Percentiles rank a stretch among this genome's conserved stretches.
These are phyloP conservation scores for Periconia macrospinosa DNA, from an alignment of 2,329 filamentous ascomycete species.

Conservation along the genomic window DNA sequence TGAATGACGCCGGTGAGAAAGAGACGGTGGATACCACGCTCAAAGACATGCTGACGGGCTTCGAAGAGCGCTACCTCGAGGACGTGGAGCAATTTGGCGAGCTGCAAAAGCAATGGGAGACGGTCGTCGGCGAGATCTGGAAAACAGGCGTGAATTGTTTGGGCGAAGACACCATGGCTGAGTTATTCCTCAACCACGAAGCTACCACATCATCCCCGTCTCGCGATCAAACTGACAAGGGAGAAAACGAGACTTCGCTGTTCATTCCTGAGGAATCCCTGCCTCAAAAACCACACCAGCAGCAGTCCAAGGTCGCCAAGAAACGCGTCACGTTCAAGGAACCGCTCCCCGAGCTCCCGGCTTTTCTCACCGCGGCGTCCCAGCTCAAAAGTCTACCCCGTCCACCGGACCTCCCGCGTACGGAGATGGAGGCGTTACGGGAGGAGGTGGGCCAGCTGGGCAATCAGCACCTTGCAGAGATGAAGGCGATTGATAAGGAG, in stretches of 20 bases:
- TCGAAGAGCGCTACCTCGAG: slow-evolving; percentile 18
- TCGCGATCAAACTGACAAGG: neutral
- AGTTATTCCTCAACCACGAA: slow-evolving; percentile 15
- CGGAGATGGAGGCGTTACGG: slow-evolving; percentile 18
- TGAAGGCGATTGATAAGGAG: slow-evolving; percentile 23
- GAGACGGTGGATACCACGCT: slow-evolving; percentile 15
- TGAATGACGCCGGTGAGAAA: slow-evolving; percentile 11
- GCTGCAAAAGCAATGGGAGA: slow-evolving; percentile 31
- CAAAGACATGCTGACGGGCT: slow-evolving; percentile 21
- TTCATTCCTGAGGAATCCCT: slow-evolving; percentile 19
- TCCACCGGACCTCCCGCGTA: slow-evolving; percentile 12
- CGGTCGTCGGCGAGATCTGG: slow-evolving; percentile 32
- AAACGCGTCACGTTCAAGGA: slow-evolving; percentile 29
- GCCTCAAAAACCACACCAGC: slow-evolving; percentile 6
- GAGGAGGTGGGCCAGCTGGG: slow-evolving; percentile 20
- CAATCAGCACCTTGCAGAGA: slow-evolving; percentile 17
- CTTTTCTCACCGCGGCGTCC: slow-evolving; percentile 20
- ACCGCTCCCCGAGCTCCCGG: slow-evolving; percentile 11
- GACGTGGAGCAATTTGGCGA: slow-evolving; percentile 20
- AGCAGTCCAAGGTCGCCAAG: slow-evolving; percentile 10
- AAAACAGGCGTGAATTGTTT: slow-evolving; percentile 25
- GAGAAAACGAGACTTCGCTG: slow-evolving; percentile 11
- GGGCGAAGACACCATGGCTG: slow-evolving; percentile 23
- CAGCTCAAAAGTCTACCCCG: slow-evolving; percentile 6
- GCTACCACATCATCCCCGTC: slow-evolving; percentile 1